phyloP scores from a whole-genome alignment of 257 asterid genomes.

The Solanum peruvianum region DNA sequence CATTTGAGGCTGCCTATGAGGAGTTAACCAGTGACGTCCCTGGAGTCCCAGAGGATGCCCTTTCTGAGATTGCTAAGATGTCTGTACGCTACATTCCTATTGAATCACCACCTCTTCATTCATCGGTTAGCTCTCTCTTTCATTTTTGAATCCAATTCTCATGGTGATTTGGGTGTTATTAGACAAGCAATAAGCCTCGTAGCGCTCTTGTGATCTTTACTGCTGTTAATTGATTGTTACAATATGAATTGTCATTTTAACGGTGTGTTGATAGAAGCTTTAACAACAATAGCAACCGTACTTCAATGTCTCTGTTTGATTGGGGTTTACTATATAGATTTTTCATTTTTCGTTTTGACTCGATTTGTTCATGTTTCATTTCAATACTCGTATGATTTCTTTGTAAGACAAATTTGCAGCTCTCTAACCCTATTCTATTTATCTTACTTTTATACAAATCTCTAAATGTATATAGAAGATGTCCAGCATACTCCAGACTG shows the following conservation, averaged over 20 bases:
- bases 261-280: neutral
- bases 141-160: neutral
- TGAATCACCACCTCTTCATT: conserved; percentile 43
- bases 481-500: neutral
- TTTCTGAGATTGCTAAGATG: conserved; percentile 86
- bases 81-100: conserved; percentile 43
- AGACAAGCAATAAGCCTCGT: neutral
- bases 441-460: neutral
- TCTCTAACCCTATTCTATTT: neutral
- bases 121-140: conserved; percentile 39
- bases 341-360: neutral
- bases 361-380: neutral
- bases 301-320: neutral
- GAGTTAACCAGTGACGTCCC: conserved; percentile 62
- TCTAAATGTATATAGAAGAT: neutral
- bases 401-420: neutral
- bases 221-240: neutral
- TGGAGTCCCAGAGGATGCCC: conserved; percentile 50
- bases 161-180: neutral
- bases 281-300: neutral
- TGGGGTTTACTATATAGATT: neutral
- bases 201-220: neutral
- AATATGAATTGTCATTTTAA: neutral
- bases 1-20: conserved; percentile 87
- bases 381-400: neutral